These are phyloP conservation scores for Plasmodium billcollinsi DNA, from an alignment of 169 alveolate genomes.

Conservation along the genomic window DNA sequence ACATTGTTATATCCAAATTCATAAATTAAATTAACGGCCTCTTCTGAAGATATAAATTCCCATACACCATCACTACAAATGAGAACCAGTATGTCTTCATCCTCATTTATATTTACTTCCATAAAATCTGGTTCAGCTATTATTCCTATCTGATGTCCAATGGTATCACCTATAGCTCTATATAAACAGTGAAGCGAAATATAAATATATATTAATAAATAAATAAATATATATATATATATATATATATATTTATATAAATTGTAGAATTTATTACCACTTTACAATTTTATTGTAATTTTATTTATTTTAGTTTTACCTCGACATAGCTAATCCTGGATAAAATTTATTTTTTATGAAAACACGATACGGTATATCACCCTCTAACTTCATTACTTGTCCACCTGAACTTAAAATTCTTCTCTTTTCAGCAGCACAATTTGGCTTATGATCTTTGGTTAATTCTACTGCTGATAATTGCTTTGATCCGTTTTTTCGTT, in stretches of 20 bases:
- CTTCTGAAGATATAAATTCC: slow-evolving; percentile 89
- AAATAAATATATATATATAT: no score
- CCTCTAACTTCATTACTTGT: slow-evolving; percentile 86
- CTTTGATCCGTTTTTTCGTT: slow-evolving; percentile 79
- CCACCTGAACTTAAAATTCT: slow-evolving; percentile 90
- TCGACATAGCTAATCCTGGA: slow-evolving; percentile 93
- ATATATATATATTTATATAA: no score
- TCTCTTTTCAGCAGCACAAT: slow-evolving; percentile 84
- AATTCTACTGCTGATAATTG: slow-evolving; percentile 79
- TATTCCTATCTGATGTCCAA: slow-evolving; percentile 76
- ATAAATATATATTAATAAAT: no score
- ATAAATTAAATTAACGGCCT: slow-evolving; percentile 86
- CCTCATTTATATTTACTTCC: slow-evolving; percentile 55
- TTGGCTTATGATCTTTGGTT: slow-evolving; percentile 89
- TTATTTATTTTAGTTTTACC: slow-evolving; percentile 39
- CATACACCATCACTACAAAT: slow-evolving; percentile 91
- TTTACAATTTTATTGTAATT: not conserved
- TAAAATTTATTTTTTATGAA: slow-evolving; percentile 85
- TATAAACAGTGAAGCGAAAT: not conserved
- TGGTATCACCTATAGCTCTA: slow-evolving; percentile 79
- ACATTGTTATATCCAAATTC: slow-evolving; percentile 80
- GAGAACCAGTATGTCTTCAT: slow-evolving; percentile 83
- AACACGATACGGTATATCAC: slow-evolving; percentile 89
- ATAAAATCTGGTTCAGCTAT: slow-evolving; percentile 69
- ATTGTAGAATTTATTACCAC: no score